Conservation (phyloP, 495 filamentous ascomycete genomes). For the Penicillium longicatenatum region DNA sequence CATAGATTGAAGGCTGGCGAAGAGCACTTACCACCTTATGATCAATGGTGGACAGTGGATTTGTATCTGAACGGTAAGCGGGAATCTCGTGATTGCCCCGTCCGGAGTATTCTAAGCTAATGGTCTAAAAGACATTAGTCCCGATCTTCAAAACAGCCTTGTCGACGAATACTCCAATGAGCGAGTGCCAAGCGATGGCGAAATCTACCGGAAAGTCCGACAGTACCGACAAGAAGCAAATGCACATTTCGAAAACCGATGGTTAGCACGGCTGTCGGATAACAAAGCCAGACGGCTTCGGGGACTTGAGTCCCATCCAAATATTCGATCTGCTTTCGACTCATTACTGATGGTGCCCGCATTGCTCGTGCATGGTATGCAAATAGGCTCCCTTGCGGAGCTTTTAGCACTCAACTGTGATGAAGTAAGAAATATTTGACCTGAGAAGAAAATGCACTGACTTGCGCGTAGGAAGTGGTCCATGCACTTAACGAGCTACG, state of each 20-base stretch:
- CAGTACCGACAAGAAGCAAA: slow-evolving; percentile 34
- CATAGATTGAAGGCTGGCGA: slow-evolving; percentile 33
- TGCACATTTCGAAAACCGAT: slow-evolving; percentile 26
- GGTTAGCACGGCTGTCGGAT: slow-evolving; percentile 21
- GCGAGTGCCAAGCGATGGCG: slow-evolving; percentile 31
- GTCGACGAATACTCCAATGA: slow-evolving; percentile 41
- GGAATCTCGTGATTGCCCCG: background rate
- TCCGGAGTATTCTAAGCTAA: slow-evolving; percentile 8
- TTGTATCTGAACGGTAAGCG: slow-evolving; percentile 36
- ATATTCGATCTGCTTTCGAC: slow-evolving; percentile 17
- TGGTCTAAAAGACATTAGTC: slow-evolving; percentile 18
- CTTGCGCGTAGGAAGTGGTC: slow-evolving; percentile 22
- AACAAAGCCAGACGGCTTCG: slow-evolving; percentile 23
- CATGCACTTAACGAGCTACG: slow-evolving; percentile 17
- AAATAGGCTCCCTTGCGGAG: slow-evolving; percentile 14
- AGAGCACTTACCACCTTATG: slow-evolving; percentile 23
- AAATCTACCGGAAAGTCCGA: slow-evolving; percentile 44
- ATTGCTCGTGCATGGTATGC: slow-evolving; percentile 14
- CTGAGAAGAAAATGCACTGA: slow-evolving; percentile 6
- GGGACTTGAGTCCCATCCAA: slow-evolving; percentile 9
- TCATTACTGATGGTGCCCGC: slow-evolving; percentile 10
- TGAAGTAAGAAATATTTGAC: slow-evolving; percentile 17
- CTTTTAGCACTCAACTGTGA: slow-evolving; percentile 22
- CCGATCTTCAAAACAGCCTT: slow-evolving; percentile 13
- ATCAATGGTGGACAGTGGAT: slow-evolving; percentile 44